Base-by-base conservation (phyloP, 176 grass and related monocot genomes). In the Bolboschoenus planiculmis region DNA sequence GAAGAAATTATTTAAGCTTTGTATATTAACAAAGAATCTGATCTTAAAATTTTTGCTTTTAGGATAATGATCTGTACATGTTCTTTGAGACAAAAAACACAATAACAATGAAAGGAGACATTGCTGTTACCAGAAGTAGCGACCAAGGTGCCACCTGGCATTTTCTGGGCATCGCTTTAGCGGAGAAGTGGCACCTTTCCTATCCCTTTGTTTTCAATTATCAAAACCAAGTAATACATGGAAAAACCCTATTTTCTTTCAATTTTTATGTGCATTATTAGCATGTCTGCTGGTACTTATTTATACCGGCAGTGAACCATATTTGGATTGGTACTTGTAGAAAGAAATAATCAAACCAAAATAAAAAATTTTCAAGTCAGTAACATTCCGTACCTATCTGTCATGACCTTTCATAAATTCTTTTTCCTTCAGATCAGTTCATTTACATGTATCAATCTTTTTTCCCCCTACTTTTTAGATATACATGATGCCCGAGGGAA, bases 201-300 rank as follows among this genome's bases (percentile, higher is more conserved):
- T 99, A 93, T 92, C 96, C 96, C 23, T 99, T 93, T 79, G 87
- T 99, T 73, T 99, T 99, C 89, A 99, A 86, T 83, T 91, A 99
- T 58, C 84, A 93, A 42, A 93, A 95, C 78, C 86, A 99, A 85
- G 96, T 99, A 95, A 56, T 37, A 30, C 21, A 79, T 0, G 2
- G 65, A 78, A 68, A 60, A 55, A 56, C 68, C 47, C 35, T 53
- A 53, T 67, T 43, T 87, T 76, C 3, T 39, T 15, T 50, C 26
- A 51, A 76, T 13, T 76, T 31, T 50, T 11, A 26, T 27, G 20
- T 76, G 1, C 11, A 23, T 76, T 31, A 30, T 76, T 31, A 30
- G 72, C 72, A 76, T 51, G 44, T 29, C 72, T 51, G 14, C 8
- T 30, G 44, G 44, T 30, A 31, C 23, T 16, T 47, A 46, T 47